Base-by-base conservation (phyloP, 352 stramenopile species). In the Phytopythium ostracodes region DNA sequence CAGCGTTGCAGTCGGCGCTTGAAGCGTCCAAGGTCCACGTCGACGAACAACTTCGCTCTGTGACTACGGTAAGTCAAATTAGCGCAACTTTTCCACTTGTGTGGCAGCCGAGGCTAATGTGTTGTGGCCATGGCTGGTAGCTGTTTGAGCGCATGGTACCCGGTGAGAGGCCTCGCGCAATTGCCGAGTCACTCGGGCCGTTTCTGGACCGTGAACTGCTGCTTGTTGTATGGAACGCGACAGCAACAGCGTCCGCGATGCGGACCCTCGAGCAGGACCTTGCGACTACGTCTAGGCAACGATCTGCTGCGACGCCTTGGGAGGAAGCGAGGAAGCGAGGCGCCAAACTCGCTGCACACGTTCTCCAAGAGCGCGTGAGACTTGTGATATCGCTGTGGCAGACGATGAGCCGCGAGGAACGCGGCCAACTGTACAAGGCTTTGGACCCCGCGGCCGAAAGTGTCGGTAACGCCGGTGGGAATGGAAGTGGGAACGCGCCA, bases 281-380 rank as follows among this genome's bases (percentile, higher is more conserved):
- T 7, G 17, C 64, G 49, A 22, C 42, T 1, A 31, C 52, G 29
- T 15, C 15, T 33, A 61, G 44, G 11, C 61, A 36, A 25, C 47
- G 24, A 5, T 10, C 38, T 27, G 18, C 20, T 17, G 25, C 42
- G 0, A 50, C 55, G 35, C 64, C 64, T 1, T 64, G 73, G 56
- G 53, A 71, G 15, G 63, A 75, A 44, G 68, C 72, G 18, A 66
- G 73, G 29, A 77, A 77, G 22, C 69, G 72, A 33, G 80, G 72
- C 12, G 67, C 75, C 7, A 71, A 62, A 2, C 63, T 88, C 14
- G 76, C 76, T 3, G 77, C 69, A 15, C 70, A 77, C 5, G 76
- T 89, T 20, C 67, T 91, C 0, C 77, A 88, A 46, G 81, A 89
- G 55, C 79, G 81, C n/a, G 79, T 88, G 15, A 75, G 70, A 0